phyloP scores from a whole-genome alignment of 83 land plant species.

The Thuja plicata region DNA sequence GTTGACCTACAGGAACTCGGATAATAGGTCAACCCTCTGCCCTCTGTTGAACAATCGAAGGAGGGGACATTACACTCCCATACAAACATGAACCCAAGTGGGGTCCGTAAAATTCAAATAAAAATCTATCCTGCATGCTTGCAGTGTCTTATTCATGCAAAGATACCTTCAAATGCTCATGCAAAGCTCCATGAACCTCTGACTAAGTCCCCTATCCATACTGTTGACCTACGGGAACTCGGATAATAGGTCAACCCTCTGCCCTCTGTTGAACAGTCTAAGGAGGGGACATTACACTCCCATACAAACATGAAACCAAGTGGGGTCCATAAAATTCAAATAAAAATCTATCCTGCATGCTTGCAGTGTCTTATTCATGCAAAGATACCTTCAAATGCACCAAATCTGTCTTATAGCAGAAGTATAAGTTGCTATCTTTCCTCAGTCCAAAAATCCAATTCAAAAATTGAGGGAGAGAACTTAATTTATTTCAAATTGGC shows the following conservation, averaged over 20 bases:
- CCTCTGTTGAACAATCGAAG: too few relatives aligned
- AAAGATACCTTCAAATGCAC: background rate
- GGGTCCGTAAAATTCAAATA: background rate
- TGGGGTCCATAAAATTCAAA: background rate
- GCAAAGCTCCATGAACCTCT: too few relatives aligned
- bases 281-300: background rate
- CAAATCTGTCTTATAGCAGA: background rate
- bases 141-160: background rate
- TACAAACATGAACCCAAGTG: background rate
- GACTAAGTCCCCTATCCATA: too few relatives aligned
- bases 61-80: background rate
- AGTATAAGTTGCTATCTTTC: background rate
- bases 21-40: too few relatives aligned
- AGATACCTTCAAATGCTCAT: background rate
- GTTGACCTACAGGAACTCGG: too few relatives aligned
- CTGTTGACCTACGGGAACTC: too few relatives aligned
- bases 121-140: background rate
- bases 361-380: background rate
- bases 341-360: background rate
- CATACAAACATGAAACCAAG: background rate
- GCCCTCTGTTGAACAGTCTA: too few relatives aligned
- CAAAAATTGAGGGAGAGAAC: too few relatives aligned
- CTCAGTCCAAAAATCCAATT: background rate
- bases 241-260: too few relatives aligned
- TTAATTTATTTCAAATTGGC: too few relatives aligned